Evolutionary conservation across 2,329 filamentous ascomycete genomes (phyloP), one percentile per base, ranked within the genome.

Genomic region (Ophiostoma himal-ulmi): DNA sequence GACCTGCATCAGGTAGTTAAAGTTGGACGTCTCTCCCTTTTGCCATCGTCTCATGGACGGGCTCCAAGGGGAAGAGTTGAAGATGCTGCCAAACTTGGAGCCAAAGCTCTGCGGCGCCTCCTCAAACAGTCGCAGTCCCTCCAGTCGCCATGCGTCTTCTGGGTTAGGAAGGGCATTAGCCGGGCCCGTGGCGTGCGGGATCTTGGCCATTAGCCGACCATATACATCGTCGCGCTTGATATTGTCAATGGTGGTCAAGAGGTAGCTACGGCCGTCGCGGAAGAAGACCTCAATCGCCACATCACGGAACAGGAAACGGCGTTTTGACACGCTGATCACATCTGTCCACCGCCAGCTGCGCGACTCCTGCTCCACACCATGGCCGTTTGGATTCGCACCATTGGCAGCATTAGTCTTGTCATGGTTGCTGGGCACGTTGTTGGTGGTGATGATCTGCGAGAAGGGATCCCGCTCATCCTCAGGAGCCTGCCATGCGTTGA

Each of bases 231-330:
- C 93, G 72, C 95, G 87, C 52, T 88, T 83, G 41, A 82, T 81
- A 0, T 91, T 85, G 48, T 91, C 93, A 71, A 93, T 90, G 3
- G 93, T 89, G 0, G 94, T 98, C 71, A 99, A 80, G 20, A 99
- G 84, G 78, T 98, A 99, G 80, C 95, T 99, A 70, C 93, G 90
- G 0, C 95, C 95, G 77, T 99, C 96, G 0, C 93, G 94, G 78
- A 99, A 99, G 81, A 99, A 99, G 2, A 97, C 87, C 77, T 99
- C 95, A n/a, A 98, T 89, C 0, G 93, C 93, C 14, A 99, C 95
- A 76, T 99, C 94, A 36, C 95, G 89, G 79, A 98, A 97, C 4
- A 99, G 81, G 78, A 98, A 99, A 7, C 94, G 90, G 26, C 96
- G 89, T 79, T 99, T 99, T 0, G 94, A 98, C 48, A 98, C 91